Evolutionary conservation across 805 yeast species (phyloP).

Genomic region (Scheffersomyces lignosus): DNA sequence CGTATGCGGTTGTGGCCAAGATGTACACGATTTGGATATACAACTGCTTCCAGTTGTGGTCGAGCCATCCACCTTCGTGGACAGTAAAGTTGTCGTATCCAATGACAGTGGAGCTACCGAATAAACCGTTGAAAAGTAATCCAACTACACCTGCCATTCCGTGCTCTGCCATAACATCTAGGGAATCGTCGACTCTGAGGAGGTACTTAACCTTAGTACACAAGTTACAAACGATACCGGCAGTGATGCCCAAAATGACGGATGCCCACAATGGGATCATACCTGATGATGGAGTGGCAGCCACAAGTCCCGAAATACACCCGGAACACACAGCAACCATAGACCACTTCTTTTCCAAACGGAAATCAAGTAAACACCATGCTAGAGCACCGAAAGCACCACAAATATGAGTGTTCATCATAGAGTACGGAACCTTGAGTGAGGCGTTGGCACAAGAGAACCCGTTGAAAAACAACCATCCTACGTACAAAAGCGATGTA

Average conservation of each 20-base stretch:
- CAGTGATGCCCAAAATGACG: slow-evolving; percentile 73
- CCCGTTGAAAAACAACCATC: slow-evolving; percentile 96
- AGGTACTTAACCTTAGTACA: slow-evolving; percentile 84
- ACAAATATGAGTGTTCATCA: slow-evolving; percentile 86
- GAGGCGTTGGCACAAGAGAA: slow-evolving; percentile 84
- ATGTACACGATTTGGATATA: slow-evolving; percentile 87
- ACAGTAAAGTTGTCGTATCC: slow-evolving; percentile 87
- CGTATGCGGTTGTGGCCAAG: slow-evolving; percentile 72
- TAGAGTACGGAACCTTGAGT: slow-evolving; percentile 80
- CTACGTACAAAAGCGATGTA: slow-evolving; percentile 83
- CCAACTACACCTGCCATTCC: slow-evolving; percentile 95
- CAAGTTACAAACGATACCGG: slow-evolving; percentile 86
- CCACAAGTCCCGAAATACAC: slow-evolving; percentile 90
- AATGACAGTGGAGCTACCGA: slow-evolving; percentile 83
- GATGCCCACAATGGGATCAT: slow-evolving; percentile 90
- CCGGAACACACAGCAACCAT: slow-evolving; percentile 96
- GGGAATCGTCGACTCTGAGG: slow-evolving; percentile 82
- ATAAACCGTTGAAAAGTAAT: slow-evolving; percentile 80
- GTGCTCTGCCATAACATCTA: slow-evolving; percentile 98
- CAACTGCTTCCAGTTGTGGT: slow-evolving; percentile 87
- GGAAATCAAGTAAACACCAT: slow-evolving; percentile 88
- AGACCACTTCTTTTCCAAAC: slow-evolving; percentile 88
- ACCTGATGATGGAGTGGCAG: slow-evolving; percentile 96
- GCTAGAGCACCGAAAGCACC: slow-evolving; percentile 90
- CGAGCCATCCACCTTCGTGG: slow-evolving; percentile 90